These are phyloP conservation scores for Candolleomyces eurysporus DNA, from an alignment of 768 basidiomycete genomes.

Conservation along the genomic window DNA sequence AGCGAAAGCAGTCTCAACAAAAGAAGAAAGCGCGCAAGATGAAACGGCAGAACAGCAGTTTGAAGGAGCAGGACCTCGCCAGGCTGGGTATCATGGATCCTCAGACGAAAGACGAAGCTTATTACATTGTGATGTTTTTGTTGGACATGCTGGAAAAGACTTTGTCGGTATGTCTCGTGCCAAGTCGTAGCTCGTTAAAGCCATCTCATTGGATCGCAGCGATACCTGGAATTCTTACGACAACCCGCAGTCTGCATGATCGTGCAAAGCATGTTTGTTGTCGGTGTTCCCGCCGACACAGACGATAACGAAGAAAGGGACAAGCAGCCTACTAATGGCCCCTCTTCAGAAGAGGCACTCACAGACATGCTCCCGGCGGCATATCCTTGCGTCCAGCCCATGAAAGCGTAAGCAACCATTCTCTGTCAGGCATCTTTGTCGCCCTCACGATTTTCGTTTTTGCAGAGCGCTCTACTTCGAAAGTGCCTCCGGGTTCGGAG, in stretches of 20 bases:
- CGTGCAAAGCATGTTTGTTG: not conserved
- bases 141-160: no score
- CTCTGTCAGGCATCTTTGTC: not conserved
- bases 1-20: not conserved
- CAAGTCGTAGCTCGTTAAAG: not conserved
- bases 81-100: no score
- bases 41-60: no score
- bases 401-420: slow-evolving; percentile 42
- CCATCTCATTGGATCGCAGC: not conserved
- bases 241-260: not conserved
- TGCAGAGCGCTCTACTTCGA: slow-evolving; percentile 54
- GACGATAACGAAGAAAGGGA: not conserved
- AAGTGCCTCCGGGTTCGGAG: slow-evolving; percentile 56
- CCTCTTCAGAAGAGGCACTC: slow-evolving; percentile 5
- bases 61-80: no score
- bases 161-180: no score
- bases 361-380: slow-evolving; percentile 6
- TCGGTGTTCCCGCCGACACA: not conserved
- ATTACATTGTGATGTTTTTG: no score
- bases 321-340: not conserved
- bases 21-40: not conserved
- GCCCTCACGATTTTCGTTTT: not conserved
- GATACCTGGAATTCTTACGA: not conserved
- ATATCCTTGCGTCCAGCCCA: slow-evolving; percentile 47
- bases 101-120: no score